Evolutionary conservation across 108 stramenopile genomes (phyloP).

Genomic region (Fistulifera solaris): DNA sequence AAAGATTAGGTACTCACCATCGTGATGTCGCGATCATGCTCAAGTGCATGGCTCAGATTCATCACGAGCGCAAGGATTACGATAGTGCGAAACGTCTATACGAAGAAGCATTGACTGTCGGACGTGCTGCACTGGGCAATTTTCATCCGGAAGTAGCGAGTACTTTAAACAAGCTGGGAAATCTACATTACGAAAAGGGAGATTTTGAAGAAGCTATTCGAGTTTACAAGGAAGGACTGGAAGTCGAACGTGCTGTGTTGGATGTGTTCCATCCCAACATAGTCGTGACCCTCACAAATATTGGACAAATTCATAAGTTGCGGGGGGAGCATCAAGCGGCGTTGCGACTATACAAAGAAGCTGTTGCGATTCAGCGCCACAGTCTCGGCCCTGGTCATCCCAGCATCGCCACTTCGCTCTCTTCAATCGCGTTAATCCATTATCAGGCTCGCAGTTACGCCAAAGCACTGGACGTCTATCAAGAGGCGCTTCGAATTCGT

Average conservation of each 20-base stretch:
- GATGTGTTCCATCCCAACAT: conserved; percentile 38
- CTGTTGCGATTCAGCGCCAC: conserved; percentile 28
- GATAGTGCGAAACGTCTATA: conserved; percentile 24
- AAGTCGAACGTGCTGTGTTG: conserved; percentile 44
- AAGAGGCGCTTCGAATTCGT: conserved; percentile 52
- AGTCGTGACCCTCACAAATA: conserved; percentile 57
- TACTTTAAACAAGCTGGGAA: conserved; percentile 56
- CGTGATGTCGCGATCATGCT: conserved; percentile 46
- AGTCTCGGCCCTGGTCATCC: conserved; percentile 23
- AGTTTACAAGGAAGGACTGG: conserved; percentile 43
- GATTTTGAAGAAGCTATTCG: conserved; percentile 35
- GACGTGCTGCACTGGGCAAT: conserved; percentile 35
- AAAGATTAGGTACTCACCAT: conserved; percentile 23
- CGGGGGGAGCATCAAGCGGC: conserved; percentile 23
- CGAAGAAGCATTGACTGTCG: conserved; percentile 25
- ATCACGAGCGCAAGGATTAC: conserved; percentile 44
- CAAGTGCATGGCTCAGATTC: conserved; percentile 55
- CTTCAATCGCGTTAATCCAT: conserved; percentile 43
- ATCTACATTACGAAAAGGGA: conserved; percentile 47
- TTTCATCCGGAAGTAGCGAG: conserved; percentile 46
- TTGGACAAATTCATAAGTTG: conserved; percentile 53
- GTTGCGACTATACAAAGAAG: conserved; percentile 37
- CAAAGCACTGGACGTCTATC: conserved; percentile 40
- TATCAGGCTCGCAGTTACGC: conserved; percentile 36
- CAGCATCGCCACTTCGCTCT: conserved; percentile 32